Evolutionary conservation across 805 yeast species (phyloP).

Genomic region (Danielozyma ontarioensis): DNA sequence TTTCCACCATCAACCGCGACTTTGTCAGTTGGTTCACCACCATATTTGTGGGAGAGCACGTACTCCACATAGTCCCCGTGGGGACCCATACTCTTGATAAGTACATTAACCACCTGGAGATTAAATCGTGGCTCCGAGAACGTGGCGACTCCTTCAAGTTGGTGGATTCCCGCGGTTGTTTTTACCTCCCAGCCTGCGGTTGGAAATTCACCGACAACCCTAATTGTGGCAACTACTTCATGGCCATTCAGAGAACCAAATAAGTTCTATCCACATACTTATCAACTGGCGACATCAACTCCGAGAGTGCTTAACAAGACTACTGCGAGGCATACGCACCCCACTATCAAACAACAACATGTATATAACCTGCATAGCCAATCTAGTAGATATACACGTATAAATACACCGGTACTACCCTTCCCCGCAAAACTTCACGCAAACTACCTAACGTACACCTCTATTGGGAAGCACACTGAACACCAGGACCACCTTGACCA

Average conservation of each 20-base stretch:
- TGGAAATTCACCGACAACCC: constrained; percentile 69
- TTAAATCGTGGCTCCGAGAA: constrained; percentile 57
- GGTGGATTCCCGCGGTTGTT: constrained; percentile 67
- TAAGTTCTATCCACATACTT: too few relatives aligned
- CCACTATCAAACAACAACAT: too few relatives aligned
- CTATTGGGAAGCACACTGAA: constrained; percentile 21
- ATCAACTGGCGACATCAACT: too few relatives aligned
- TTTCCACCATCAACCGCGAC: constrained; percentile 92
- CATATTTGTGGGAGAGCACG: constrained; percentile 80
- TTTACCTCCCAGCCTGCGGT: constrained; percentile 77
- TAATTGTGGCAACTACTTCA: constrained; percentile 76
- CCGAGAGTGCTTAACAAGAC: too few relatives aligned
- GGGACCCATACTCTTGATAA: constrained; percentile 90
- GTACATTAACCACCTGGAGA: constrained; percentile 74
- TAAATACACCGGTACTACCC: too few relatives aligned
- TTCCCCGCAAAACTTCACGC: too few relatives aligned
- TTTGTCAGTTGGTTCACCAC: constrained; percentile 87
- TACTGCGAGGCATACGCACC: too few relatives aligned
- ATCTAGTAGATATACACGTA: too few relatives aligned
- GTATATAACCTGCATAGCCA: too few relatives aligned
- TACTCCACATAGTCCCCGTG: constrained; percentile 75
- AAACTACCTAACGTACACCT: too few relatives aligned
- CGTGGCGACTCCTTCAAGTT: constrained; percentile 43
- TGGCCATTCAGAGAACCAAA: constrained; percentile 64
- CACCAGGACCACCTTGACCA: constrained; percentile 18